phyloP scores from a whole-genome alignment of 2,329 filamentous ascomycete genomes.

The Aspergillus transmontanensis region DNA sequence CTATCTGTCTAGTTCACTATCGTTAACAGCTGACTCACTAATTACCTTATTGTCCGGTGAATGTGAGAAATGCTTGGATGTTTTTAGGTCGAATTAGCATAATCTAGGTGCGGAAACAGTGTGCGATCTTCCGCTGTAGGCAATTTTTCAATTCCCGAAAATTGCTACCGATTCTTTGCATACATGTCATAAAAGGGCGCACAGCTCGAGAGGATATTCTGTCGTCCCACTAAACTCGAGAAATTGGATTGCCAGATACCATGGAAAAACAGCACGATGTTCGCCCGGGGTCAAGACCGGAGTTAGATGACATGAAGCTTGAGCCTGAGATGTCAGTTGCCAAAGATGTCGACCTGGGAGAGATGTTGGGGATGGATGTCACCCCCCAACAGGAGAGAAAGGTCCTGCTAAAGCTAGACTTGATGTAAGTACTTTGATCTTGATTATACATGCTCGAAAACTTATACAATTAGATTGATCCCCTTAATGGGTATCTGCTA shows the following conservation, averaged over 20 bases:
- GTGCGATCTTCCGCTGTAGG: neutral
- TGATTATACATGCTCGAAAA: neutral
- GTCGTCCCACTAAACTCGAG: neutral
- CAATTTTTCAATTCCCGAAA: neutral
- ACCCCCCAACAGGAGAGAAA: conserved; percentile 28
- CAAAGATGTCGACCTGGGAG: conserved; percentile 31
- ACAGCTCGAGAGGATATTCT: neutral
- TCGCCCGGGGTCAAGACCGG: conserved; percentile 4
- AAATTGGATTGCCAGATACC: neutral
- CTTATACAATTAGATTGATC: conserved; percentile 22
- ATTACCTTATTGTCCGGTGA: neutral
- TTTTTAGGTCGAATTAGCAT: neutral
- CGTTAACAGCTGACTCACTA: neutral
- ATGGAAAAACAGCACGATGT: conserved; percentile 24
- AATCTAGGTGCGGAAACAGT: neutral
- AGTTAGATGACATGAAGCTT: conserved; percentile 22
- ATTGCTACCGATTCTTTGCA: neutral
- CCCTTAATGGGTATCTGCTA: conserved; percentile 34
- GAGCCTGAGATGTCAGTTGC: conserved; percentile 15
- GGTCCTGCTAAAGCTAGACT: conserved; percentile 31
- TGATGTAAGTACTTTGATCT: conserved; percentile 19
- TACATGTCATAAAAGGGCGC: neutral
- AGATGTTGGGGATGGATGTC: conserved; percentile 26
- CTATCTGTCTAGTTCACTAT: neutral
- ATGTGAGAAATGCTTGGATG: neutral